Conservation (phyloP, 306 rosid genomes). For the Trifolium dubium region DNA sequence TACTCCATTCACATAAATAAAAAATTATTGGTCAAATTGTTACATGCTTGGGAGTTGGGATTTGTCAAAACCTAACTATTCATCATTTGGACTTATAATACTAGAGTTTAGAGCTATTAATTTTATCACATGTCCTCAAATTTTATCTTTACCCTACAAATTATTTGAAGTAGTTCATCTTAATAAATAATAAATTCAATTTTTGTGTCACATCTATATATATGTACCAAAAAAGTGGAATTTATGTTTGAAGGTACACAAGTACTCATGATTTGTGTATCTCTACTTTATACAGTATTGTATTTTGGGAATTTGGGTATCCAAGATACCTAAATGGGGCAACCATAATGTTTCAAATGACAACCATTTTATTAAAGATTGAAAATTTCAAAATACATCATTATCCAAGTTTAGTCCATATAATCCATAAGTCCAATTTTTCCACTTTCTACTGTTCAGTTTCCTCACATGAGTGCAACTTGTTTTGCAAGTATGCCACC, state of each 20-base stretch:
- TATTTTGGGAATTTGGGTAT: too few species aligned
- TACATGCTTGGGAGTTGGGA: too few species aligned
- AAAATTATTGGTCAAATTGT: too few species aligned
- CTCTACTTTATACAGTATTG: too few species aligned
- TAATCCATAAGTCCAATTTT: neutral
- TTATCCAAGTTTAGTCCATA: neutral
- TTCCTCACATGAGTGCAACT: constrained; percentile 15
- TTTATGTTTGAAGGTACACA: too few species aligned
- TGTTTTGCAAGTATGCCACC: constrained; percentile 25
- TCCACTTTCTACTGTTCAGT: neutral
- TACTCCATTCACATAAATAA: too few species aligned
- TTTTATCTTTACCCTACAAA: neutral
- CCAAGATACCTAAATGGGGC: constrained; percentile 21
- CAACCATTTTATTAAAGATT: constrained; percentile 5
- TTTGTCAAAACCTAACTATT: neutral
- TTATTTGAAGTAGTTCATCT: too few species aligned
- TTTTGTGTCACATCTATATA: too few species aligned
- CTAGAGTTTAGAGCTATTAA: neutral
- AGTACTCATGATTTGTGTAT: too few species aligned
- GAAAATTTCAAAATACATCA: neutral
- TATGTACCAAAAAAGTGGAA: too few species aligned
- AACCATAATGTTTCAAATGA: constrained; percentile 37
- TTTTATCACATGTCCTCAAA: neutral
- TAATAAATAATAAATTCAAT: too few species aligned
- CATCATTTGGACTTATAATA: neutral